Evolutionary conservation across 176 grass and related monocot species (phyloP), one percentile per base, ranked within the genome.

Genomic region (Aegilops sharonensis): DNA sequence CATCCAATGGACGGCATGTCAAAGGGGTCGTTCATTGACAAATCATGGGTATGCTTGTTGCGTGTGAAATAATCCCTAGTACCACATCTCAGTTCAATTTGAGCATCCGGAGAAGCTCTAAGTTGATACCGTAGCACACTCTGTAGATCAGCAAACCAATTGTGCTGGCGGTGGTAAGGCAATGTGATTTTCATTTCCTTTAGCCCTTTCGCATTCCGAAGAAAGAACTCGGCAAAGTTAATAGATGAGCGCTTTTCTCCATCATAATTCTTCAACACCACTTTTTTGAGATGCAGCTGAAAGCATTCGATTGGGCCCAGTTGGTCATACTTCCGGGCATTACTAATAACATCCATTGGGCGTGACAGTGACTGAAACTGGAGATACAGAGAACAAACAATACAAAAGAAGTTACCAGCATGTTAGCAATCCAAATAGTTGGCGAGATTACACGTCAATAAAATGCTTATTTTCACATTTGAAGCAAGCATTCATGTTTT

Each of bases 161-260:
- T 75, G 12, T 75, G 5, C 23, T 17, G 40, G n/a, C 3, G 24
- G 12, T 75, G 42, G 13, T 30, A 50, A 10, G 43, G 68, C 68
- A 9, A 23, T 68, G 65, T 40, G 35, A 40, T 72, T 42, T 72
- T 72, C 68, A 72, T 72, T 72, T 37, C 20, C 68, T 72, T 40
- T 39, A 71, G 66, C 21, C 17, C 80, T 56, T 70, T 24, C 3
- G 48, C 48, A 56, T 71, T 82, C 64, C 35, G n/a, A 56, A 82
- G 11, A 71, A 82, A 70, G 80, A 56, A 82, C 12, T 82, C 17
- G 80, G 80, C 45, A 17, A 82, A 71, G 45, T 15, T 20, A 23
- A 82, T 14, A 71, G 12, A 32, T 17, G 65, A 11, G 20, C 7
- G 9, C 2, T 21, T 24, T 21, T 9, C 13, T 20, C 43, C 80